These are phyloP conservation scores for Pleurotus salmoneostramineus DNA, from an alignment of 768 basidiomycete genomes.

Conservation along the genomic window DNA sequence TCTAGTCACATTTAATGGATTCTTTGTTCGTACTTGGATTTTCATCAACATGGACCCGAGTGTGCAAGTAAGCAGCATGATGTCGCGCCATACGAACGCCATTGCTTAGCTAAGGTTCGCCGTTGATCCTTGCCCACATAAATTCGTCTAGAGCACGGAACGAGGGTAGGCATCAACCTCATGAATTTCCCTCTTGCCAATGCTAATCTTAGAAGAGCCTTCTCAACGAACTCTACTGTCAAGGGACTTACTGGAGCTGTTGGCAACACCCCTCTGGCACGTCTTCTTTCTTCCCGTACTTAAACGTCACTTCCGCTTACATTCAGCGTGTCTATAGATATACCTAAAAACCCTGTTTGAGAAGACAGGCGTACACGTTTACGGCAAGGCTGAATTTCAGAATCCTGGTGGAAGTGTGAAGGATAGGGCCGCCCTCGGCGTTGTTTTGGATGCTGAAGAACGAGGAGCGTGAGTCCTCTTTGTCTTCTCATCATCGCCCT, in stretches of 20 bases:
- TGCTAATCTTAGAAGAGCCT: constrained; percentile 24
- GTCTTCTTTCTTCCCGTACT: constrained; percentile 16
- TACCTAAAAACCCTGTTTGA: constrained; percentile 78
- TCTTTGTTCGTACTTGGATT: constrained; percentile 18
- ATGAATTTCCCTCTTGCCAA: constrained; percentile 31
- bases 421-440: constrained; percentile 91
- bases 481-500: not conserved
- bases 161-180: constrained; percentile 12
- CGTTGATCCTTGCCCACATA: not conserved
- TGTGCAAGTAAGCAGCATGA: not conserved
- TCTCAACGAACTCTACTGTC: constrained; percentile 42
- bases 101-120: constrained; percentile 1
- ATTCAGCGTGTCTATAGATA: constrained; percentile 49
- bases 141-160: not conserved
- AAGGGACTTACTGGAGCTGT: constrained; percentile 85
- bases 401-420: constrained; percentile 98
- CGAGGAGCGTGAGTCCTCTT: constrained; percentile 60
- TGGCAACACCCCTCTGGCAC: constrained; percentile 90
- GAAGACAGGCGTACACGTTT: constrained; percentile 77
- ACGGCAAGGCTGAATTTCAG: constrained; percentile 97
- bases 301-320: not conserved
- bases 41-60: constrained; percentile 23
- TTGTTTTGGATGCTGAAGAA: constrained; percentile 84
- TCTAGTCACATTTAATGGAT: constrained; percentile 22
- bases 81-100: not conserved